Evolutionary conservation across 192 early-diverging fungal genomes (phyloP).

Genomic region (Spizellomyces punctatus): DNA sequence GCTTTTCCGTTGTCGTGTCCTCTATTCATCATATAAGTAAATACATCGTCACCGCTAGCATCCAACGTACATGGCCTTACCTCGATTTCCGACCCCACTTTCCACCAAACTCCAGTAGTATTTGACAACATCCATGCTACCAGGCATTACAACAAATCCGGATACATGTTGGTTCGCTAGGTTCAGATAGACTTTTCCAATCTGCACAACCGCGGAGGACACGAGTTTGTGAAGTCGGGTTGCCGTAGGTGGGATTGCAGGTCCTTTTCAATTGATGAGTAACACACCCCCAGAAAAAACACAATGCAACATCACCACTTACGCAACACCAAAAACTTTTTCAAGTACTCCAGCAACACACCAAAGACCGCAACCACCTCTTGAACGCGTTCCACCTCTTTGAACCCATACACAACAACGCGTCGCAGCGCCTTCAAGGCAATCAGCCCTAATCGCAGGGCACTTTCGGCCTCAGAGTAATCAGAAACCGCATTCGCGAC

Average conservation of each 20-base stretch:
- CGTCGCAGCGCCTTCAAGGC: slow-evolving; percentile 76
- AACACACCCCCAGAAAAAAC: no score
- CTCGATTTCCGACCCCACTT: neutral
- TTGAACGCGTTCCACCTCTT: slow-evolving; percentile 25
- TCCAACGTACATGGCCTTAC: neutral
- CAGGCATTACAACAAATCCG: slow-evolving; percentile 64
- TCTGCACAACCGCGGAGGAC: slow-evolving; percentile 54
- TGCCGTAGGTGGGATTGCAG: no score
- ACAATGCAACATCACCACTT: slow-evolving; percentile 6
- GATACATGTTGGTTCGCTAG: slow-evolving; percentile 68
- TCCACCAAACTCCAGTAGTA: slow-evolving; percentile 77
- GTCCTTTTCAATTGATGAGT: no score
- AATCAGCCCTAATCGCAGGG: slow-evolving; percentile 64
- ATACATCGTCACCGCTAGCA: neutral
- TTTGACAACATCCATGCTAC: slow-evolving; percentile 61
- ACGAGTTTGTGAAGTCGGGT: neutral
- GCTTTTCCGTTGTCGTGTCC: slow-evolving; percentile 49
- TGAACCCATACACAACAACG: slow-evolving; percentile 73
- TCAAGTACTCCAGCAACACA: slow-evolving; percentile 50
- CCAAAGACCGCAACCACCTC: slow-evolving; percentile 50
- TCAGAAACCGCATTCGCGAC: slow-evolving; percentile 26
- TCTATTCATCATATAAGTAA: neutral
- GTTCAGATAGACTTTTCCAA: slow-evolving; percentile 81
- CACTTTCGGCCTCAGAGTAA: slow-evolving; percentile 31
- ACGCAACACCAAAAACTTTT: slow-evolving; percentile 57